Base-by-base conservation (phyloP, 345 rosid genomes). In the Heritiera littoralis region DNA sequence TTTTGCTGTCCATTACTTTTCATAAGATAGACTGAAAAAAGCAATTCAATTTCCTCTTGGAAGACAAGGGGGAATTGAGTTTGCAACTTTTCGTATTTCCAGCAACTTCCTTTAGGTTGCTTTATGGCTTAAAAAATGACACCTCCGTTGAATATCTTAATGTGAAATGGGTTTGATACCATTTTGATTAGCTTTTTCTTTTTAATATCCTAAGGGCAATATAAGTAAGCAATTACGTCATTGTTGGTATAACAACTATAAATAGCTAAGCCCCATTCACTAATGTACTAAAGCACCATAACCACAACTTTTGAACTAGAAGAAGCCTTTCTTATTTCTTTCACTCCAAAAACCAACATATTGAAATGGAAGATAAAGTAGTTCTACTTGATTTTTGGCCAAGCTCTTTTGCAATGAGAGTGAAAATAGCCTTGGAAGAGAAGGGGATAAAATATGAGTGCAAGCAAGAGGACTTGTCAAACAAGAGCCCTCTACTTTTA, bases 391-490 rank as follows among this genome's bases (percentile, higher is more conserved):
- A 72, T 72, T 32, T 72, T 32, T 51, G 60, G 60, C 9, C 75
- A 51, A 72, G 75, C 45, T 51, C 61, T 32, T 72, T 72, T 17
- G 75, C 45, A 3, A 72, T 72, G 75, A 52, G 75, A 32, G 75
- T 72, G 23, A 52, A 52, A 51, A 72, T 72, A 30, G 75, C 75
- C 75, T 51, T 72, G 75, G 75, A 3, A 0, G 60, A 51, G 60
- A 72, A 72, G 38, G 75, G 75, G 23, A 4, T 72, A 38, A 72
- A 72, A 51, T 72, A 72, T 15, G 43, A 72, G 75, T 51, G 61
- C 61, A 52, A 51, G 23, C 75, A 51, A 32, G 75, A 72, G 30
- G 75, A 72, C 23, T 52, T 72, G 45, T 32, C 9, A 17, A 72
- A 72, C 60, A 72, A 72, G 75, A 72, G 75, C 6, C 46, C 45